Base-by-base conservation (phyloP, 1,284 basidiomycete species). In the Melampsora medusae region DNA sequence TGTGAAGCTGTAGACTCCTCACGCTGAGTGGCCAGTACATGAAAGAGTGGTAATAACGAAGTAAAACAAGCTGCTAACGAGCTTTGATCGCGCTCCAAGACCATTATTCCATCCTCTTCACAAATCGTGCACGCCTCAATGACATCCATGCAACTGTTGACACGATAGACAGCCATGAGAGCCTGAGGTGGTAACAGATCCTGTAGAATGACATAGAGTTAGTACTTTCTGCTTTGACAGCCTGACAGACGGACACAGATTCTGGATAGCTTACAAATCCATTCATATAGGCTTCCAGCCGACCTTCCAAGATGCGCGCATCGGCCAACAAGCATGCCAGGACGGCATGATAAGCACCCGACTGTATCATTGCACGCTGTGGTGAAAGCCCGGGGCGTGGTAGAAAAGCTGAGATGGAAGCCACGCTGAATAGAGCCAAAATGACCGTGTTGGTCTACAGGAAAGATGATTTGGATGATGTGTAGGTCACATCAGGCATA, bases 371-470 rank as follows among this genome's bases (percentile, higher is more conserved):
- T 25, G 50, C 65, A 19, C 71, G 71, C 46, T 73, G 71, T 28
- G 71, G 71, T 28, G 67, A 53, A 33, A 66, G 64, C 35, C 71
- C 71, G 12, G 71, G 64, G 14, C 71, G 62, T 16, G 71, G 71
- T 48, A 67, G 48, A 67, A 66, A 73, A 35, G 64, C 64, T 50
- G 71, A 60, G 12, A 73, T 67, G 7, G 59, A 31, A 33, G 71
- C 48, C n/a, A 73, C 49, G 46, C 71, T 73, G 48, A 73, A 67
- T 7, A 73, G 35, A 35, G 71, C 64, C 50, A 73, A 73, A 35
- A 73, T 28, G 10, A 19, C n/a, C 16, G 71, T 33, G 50, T 49
- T 73, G 50, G 59, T 66, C 62, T 73, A 22, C 33, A 53, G 14
- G 33, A 5, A 14, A 60, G 28, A 67, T 53, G 3, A 28, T 72